Evolutionary conservation across 2,329 filamentous ascomycete species (phyloP), one percentile per base, ranked within the genome.

Genomic region (Alternaria postmessia): DNA sequence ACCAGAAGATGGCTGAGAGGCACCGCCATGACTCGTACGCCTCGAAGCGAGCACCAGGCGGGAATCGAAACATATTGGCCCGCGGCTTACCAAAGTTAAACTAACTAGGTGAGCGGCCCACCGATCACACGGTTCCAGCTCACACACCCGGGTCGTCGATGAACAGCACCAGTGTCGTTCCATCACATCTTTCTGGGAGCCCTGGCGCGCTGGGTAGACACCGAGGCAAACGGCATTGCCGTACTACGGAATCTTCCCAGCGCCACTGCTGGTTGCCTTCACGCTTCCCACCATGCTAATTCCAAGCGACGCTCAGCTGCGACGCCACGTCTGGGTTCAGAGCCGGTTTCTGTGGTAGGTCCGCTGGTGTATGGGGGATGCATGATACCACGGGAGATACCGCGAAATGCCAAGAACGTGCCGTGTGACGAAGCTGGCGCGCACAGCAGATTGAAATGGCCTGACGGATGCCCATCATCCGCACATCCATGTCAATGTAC

Each of bases 381-480:
- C 56, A 58, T 42, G 39, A 26, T 46, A 18, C 20, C 30, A 26
- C 57, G 36, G 54, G 49, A 46, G 41, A 53, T 46, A 41, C 57
- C 48, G 57, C 28, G 11, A 24, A 46, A 12, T 28, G 39, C 28
- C 43, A 44, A 36, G 48, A 42, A 36, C 49, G 49, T 61, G 66
- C 60, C 60, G 60, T 70, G 64, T 64, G 41, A 70, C 68, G 42
- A 44, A 54, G 63, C 60, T 57, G 56, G 47, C 49, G 54, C 57
- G 47, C 64, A 63, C 44, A 56, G 51, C 55, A 65, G 61, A 56
- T 42, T 42, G 54, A 48, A 67, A 58, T 68, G 66, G 66, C 51
- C 62, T 70, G 67, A 70, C 64, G 46, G 67, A 70, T 65, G 49
- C 44, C 51, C 52, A 48, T 39, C 32, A 52, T 36, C n/a, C 57